A percentile compares a stretch with the other conserved stretches of the same genome.
phyloP scores from a whole-genome alignment of 805 yeast species.

The Henningerozyma blattae region DNA sequence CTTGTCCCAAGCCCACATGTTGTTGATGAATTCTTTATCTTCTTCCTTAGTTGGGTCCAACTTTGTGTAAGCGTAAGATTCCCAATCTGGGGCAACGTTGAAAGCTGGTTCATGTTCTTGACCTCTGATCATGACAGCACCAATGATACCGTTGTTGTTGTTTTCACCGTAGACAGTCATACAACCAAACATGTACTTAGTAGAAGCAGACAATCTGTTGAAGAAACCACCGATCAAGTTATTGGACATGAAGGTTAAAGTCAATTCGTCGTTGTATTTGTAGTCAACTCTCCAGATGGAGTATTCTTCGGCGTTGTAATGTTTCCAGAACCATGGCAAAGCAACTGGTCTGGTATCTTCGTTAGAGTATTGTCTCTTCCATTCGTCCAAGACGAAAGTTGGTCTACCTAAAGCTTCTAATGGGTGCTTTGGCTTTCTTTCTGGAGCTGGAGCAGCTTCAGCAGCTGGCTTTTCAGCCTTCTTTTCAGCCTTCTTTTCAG shows the following conservation, averaged over 20 bases:
- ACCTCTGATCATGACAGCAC: conserved; percentile 92
- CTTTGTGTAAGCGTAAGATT: conserved; percentile 75
- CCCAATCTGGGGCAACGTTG: conserved; percentile 99
- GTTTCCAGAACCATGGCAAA: conserved; percentile 97
- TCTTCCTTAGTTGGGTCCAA: conserved; percentile 69
- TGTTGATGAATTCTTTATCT: conserved; percentile 68
- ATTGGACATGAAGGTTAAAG: conserved; percentile 95
- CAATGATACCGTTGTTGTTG: conserved; percentile 95
- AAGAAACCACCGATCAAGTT: conserved; percentile 97
- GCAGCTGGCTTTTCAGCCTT: conserved; percentile 24
- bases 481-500: conserved; percentile 31
- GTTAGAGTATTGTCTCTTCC: conserved; percentile 95
- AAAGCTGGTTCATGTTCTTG: conserved; percentile 84
- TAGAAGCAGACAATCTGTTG: conserved; percentile 83
- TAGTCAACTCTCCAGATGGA: conserved; percentile 89
- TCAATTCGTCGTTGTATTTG: conserved; percentile 96
- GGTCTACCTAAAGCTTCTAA: conserved; percentile 71
- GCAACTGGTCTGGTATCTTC: conserved; percentile 91
- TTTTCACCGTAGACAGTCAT: conserved; percentile 95
- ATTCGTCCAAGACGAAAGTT: conserved; percentile 64
- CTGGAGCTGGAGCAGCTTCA: conserved; percentile 29
- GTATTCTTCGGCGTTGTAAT: conserved; percentile 86
- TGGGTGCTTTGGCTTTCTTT: conserved; percentile 83
- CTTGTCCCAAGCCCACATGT: conserved; percentile 98
- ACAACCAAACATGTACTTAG: conserved; percentile 88